Conservation (phyloP, 768 basidiomycete genomes). For the Tulasnella calospora region DNA sequence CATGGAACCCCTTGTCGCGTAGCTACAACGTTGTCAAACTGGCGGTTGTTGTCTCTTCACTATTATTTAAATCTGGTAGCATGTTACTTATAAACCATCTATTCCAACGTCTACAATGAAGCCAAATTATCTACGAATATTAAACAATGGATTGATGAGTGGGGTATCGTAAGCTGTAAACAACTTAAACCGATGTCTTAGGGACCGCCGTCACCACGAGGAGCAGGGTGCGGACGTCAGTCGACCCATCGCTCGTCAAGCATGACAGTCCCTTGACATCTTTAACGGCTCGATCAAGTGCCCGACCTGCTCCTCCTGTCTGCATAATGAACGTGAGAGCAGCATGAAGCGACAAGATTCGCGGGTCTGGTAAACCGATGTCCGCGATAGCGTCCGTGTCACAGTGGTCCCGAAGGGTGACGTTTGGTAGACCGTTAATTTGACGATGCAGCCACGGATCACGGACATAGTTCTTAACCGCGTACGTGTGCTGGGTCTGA, state of each 20-base stretch:
- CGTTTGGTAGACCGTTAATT: neutral
- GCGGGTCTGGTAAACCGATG: neutral
- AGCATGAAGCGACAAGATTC: neutral
- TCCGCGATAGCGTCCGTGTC: neutral
- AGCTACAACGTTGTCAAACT: neutral
- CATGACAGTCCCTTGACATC: neutral
- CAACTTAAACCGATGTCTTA: neutral
- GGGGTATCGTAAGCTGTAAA: neutral
- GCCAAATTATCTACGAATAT: neutral
- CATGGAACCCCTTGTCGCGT: neutral
- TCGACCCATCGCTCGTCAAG: neutral
- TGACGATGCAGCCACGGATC: neutral
- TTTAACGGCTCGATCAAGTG: neutral
- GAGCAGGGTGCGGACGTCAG: neutral
- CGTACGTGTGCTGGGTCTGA: neutral
- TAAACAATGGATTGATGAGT: neutral
- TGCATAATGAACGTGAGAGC: neutral
- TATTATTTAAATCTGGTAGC: neutral
- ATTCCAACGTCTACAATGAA: neutral
- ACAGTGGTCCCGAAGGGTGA: neutral
- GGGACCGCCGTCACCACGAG: neutral
- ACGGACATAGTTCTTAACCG: neutral
- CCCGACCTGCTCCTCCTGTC: neutral
- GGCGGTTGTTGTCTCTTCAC: neutral
- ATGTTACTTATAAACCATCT: neutral